Evolutionary conservation across 257 asterid genomes (phyloP).

Genomic region (Nyctanthes arbortristis): DNA sequence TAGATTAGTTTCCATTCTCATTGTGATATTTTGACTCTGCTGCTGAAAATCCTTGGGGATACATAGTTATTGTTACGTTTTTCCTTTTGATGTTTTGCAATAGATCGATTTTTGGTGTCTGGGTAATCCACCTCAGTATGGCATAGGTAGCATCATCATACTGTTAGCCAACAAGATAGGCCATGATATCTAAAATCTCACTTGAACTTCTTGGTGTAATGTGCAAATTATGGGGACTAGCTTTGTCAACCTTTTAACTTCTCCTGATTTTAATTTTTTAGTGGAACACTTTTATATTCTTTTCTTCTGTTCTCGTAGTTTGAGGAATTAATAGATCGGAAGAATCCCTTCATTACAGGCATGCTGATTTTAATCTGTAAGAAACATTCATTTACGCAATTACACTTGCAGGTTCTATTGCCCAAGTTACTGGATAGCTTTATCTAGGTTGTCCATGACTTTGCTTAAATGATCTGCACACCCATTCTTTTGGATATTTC

Average conservation of each 20-base stretch:
- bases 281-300: not conserved
- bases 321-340: not conserved
- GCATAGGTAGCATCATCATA: not conserved
- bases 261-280: not conserved
- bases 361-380: not conserved
- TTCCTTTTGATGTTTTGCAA: not conserved
- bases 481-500: not conserved
- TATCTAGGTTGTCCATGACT: not conserved
- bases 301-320: not conserved
- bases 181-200: not conserved
- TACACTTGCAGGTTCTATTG: not conserved
- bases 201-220: not conserved
- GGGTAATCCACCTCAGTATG: not conserved
- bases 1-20: not conserved
- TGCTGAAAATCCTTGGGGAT: not conserved
- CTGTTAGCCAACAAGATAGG: not conserved
- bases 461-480: not conserved
- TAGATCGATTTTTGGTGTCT: not conserved
- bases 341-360: not conserved
- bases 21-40: not conserved
- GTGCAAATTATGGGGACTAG: not conserved
- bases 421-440: not conserved
- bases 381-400: not conserved
- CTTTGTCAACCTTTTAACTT: not conserved
- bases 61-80: not conserved